These are phyloP conservation scores for Westerdykella sp. DNA, from an alignment of 2,329 filamentous ascomycete species.

Conservation along the genomic window DNA sequence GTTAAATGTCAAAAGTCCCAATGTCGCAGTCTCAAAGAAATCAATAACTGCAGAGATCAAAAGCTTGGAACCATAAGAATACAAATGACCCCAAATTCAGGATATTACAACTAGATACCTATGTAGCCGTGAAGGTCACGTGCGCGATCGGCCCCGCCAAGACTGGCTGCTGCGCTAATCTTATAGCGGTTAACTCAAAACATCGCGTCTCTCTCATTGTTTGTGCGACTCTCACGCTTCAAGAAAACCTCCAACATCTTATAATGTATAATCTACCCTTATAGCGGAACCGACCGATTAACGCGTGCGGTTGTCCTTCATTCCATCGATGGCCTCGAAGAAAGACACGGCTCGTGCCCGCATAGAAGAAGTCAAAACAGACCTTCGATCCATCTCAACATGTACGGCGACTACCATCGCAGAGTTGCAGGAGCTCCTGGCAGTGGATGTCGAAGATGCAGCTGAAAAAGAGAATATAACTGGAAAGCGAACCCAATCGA, in stretches of 20 bases:
- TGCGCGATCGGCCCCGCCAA: no score
- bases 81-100: no score
- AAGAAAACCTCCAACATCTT: not conserved
- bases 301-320: not conserved
- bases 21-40: no score
- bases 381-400: conserved; percentile 43
- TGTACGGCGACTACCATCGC: conserved; percentile 45
- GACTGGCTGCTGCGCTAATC: not conserved
- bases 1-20: no score
- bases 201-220: not conserved
- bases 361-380: conserved; percentile 45
- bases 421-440: conserved; percentile 44
- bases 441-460: conserved; percentile 28
- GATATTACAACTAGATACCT: no score
- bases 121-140: no score
- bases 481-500: conserved; percentile 19
- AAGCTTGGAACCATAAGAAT: no score
- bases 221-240: not conserved
- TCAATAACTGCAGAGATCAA: no score
- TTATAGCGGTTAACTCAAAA: not conserved
- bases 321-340: conserved; percentile 22
- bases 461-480: conserved; percentile 28
- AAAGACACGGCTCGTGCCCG: conserved; percentile 38
- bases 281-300: not conserved
- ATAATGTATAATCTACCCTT: not conserved